These are phyloP conservation scores for Chrysanthemum makinoi DNA, from an alignment of 129 eudicot species.

Conservation along the genomic window DNA sequence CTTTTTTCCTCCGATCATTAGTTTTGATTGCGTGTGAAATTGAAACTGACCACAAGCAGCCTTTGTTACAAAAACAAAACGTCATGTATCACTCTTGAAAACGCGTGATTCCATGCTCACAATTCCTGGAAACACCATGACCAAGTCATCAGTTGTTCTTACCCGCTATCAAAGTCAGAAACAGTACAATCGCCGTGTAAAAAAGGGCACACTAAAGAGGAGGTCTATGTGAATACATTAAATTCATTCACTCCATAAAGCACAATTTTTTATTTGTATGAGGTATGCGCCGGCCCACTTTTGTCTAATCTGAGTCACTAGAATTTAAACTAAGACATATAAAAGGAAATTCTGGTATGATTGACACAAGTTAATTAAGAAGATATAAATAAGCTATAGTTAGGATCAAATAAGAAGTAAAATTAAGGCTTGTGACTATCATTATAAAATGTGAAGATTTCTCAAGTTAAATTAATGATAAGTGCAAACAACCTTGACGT, in stretches of 20 bases:
- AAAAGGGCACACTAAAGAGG: conserved; percentile 7
- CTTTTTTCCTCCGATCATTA: not conserved
- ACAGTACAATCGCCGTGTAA: no score
- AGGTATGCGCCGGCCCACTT: not conserved
- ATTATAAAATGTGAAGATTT: no score
- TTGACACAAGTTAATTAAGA: no score
- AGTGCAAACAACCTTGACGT: no score
- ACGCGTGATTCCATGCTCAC: not conserved
- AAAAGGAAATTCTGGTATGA: not conserved
- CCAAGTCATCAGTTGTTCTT: not conserved
- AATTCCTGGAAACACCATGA: not conserved
- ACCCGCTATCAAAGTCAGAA: not conserved
- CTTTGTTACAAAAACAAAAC: not conserved
- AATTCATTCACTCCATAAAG: conserved; percentile 11
- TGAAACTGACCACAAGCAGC: no score
- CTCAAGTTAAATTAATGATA: no score
- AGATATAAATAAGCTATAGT: no score
- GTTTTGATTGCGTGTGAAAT: no score
- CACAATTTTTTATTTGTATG: conserved; percentile 16
- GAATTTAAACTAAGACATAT: not conserved
- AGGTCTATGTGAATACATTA: not conserved
- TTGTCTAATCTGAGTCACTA: conserved; percentile 2
- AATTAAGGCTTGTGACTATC: no score
- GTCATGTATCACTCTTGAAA: not conserved
- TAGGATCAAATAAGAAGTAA: no score